Evolutionary conservation across 2,329 filamentous ascomycete genomes (phyloP).

Genomic region (Rhynchosporium agropyri): DNA sequence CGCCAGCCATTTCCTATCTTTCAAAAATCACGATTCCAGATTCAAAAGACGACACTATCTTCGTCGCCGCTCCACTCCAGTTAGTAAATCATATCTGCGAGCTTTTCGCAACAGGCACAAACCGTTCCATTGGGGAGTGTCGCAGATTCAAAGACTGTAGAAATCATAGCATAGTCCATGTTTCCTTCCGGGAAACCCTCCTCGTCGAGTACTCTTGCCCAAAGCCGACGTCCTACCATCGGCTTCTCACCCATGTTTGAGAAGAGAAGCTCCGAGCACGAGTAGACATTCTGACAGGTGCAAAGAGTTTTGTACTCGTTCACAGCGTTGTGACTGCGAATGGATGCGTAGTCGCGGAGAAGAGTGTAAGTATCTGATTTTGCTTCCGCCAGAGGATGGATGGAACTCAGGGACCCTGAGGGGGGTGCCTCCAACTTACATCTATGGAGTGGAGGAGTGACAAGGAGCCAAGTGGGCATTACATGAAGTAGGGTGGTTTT

Average conservation of each 20-base stretch:
- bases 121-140: background rate
- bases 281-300: too few relatives aligned
- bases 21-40: background rate
- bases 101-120: background rate
- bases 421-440: background rate
- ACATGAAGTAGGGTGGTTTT: background rate
- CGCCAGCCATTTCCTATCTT: too few relatives aligned
- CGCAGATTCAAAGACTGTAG: background rate
- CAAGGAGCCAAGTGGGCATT: background rate
- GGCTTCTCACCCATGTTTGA: background rate
- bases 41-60: background rate
- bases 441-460: background rate
- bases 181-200: background rate
- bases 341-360: background rate
- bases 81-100: background rate
- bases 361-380: background rate
- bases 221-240: background rate
- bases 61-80: background rate
- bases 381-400: background rate
- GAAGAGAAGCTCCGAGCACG: background rate
- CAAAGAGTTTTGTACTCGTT: background rate
- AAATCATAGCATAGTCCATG: background rate
- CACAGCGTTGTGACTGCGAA: background rate
- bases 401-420: too few relatives aligned
- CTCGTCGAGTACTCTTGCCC: background rate